Percentiles rank a stretch among this genome's conserved stretches.
Conservation (phyloP, 257 asterid genomes). For the Scutellaria barbata region DNA sequence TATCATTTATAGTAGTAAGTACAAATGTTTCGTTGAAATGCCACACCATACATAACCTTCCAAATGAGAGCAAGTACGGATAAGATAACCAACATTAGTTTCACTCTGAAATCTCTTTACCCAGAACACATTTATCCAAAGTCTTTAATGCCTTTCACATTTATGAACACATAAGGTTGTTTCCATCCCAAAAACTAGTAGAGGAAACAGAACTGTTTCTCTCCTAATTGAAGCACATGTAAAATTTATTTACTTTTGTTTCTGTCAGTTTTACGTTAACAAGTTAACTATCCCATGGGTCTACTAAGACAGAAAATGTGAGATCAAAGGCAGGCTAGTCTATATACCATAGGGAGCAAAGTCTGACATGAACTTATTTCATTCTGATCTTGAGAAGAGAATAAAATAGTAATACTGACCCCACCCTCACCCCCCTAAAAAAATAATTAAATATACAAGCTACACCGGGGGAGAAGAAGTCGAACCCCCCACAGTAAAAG, state of each 20-base stretch:
- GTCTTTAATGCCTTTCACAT: background rate
- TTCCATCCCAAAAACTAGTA: background rate
- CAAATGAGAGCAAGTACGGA: constrained; percentile 11
- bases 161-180: no score
- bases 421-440: no score
- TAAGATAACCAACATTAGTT: background rate
- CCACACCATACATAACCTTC: constrained; percentile 3
- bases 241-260: constrained; percentile 1
- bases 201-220: background rate
- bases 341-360: constrained; percentile 10
- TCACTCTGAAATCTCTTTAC: constrained; percentile 11
- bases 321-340: background rate
- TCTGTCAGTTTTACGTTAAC: background rate
- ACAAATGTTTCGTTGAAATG: background rate
- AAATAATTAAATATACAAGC: no score
- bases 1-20: background rate
- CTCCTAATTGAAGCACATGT: constrained; percentile 7
- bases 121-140: constrained; percentile 5
- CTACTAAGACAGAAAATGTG: background rate
- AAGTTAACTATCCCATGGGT: constrained; percentile 11
- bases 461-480: no score
- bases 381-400: background rate
- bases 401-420: no score
- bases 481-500: no score
- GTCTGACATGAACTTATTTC: background rate